These are phyloP conservation scores for Fusarium sp. DNA, from an alignment of 2,329 filamentous ascomycete species.

Conservation along the genomic window DNA sequence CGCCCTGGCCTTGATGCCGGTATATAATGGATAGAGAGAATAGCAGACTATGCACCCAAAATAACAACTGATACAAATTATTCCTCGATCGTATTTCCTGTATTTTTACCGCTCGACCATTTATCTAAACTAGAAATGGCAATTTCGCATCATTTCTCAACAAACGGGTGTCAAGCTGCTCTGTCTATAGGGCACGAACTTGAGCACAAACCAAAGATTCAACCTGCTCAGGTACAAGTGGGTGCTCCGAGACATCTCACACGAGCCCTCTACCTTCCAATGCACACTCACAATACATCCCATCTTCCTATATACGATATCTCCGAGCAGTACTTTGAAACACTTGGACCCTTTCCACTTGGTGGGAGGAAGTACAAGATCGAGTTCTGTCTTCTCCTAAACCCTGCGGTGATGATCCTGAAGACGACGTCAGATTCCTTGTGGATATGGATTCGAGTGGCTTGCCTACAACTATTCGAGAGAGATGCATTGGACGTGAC, in stretches of 20 bases:
- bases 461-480: neutral
- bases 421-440: conserved; percentile 11
- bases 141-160: neutral
- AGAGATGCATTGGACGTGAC: neutral
- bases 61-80: neutral
- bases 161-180: neutral
- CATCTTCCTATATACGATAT: conserved; percentile 10
- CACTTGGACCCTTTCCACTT: neutral
- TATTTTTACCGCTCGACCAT: neutral
- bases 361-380: conserved; percentile 15
- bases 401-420: neutral
- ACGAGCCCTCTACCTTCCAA: conserved; percentile 10
- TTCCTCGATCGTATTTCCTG: neutral
- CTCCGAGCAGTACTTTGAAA: neutral
- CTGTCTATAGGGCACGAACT: too few species aligned
- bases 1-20: too few species aligned
- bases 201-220: neutral
- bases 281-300: neutral
- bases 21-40: too few species aligned
- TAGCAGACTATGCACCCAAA: neutral
- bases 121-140: neutral
- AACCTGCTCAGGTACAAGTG: neutral
- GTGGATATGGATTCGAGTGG: neutral
- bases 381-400: conserved; percentile 7
- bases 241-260: neutral